Base-by-base conservation (phyloP, 2,329 filamentous ascomycete species). In the Trichoderma breve region DNA sequence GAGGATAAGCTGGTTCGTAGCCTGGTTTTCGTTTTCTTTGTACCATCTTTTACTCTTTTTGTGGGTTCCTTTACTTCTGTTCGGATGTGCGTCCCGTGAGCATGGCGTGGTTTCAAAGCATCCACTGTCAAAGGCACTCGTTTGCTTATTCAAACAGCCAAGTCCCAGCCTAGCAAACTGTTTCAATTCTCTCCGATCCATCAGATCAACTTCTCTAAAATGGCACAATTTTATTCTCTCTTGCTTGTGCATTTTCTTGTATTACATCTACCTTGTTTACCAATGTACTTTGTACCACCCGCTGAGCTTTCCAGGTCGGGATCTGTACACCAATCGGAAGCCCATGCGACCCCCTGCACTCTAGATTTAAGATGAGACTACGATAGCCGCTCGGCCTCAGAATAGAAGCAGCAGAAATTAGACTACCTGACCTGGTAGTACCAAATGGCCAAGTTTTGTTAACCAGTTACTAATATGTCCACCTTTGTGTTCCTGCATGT, bases 301-400 rank as follows among this genome's bases (percentile, higher is more conserved):
- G 39, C 39, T n/a, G 18, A 4, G 43, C 9, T 51, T 51, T 21
- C 18, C 21, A 28, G 24, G 18, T 28, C 47, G 24, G 21, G 53
- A 55, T 14, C n/a, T 15, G 30, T 28, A 26, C 28, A 21, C 39
- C 39, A 70, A 70, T 70, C 66, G 39, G 66, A 70, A 34, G 39
- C 55, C 43, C 39, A 15, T 36, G 53, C 36, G 28, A 61, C 30
- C 66, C 66, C 66, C 28, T 69, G 66, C 66, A 69, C 66, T 18
- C 39, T 51, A 34, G 39, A 60, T 67, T 67, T 51, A 62, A 62
- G 55, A 70, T 62, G 57, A 70, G 57, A 70, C 66, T 53, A 21
- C 30, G 66, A 62, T 70, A 70, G 66, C 66, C 66, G 66, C 66
- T 62, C 66, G n/a, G 12, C 51, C 66, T 53, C 57, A 70, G 39